Percentiles rank a stretch among this genome's conserved stretches.
phyloP scores from a whole-genome alignment of 208 protist genomes.

The Trypanosoma rangeli region DNA sequence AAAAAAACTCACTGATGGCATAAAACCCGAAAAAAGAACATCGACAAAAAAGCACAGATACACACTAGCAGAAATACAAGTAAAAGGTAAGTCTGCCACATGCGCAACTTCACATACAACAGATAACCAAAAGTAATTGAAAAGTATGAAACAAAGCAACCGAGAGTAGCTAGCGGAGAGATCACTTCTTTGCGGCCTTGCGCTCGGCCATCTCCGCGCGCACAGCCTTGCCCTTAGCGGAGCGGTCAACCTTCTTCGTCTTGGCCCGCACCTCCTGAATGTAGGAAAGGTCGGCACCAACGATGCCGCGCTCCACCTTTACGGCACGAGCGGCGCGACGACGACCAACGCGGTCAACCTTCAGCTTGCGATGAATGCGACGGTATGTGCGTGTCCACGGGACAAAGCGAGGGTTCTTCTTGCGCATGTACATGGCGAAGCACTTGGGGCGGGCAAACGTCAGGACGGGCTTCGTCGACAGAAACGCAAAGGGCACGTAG shows the following conservation, averaged over 20 bases:
- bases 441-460: constrained; percentile 91
- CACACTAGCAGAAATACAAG: no score
- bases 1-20: background rate
- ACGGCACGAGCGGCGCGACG: constrained; percentile 80
- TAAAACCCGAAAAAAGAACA: constrained; percentile 16
- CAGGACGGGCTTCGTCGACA: constrained; percentile 94
- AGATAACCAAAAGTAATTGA: background rate
- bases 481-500: constrained; percentile 93
- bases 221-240: constrained; percentile 86
- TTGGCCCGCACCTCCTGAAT: constrained; percentile 86
- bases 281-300: constrained; percentile 88
- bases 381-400: constrained; percentile 93
- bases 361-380: constrained; percentile 92
- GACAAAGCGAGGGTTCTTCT: constrained; percentile 94
- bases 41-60: constrained; percentile 6
- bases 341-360: constrained; percentile 78
- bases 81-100: background rate
- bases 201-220: constrained; percentile 88
- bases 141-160: constrained; percentile 25
- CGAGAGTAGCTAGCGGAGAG: constrained; percentile 23
- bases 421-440: constrained; percentile 91
- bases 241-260: constrained; percentile 76
- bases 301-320: constrained; percentile 77
- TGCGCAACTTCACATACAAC: constrained; percentile 14
- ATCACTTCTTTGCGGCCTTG: constrained; percentile 91